A percentile compares a stretch with the other conserved stretches of the same genome.
These are phyloP conservation scores for Globisporangium spinosum DNA, from an alignment of 352 stramenopile genomes.

Conservation along the genomic window DNA sequence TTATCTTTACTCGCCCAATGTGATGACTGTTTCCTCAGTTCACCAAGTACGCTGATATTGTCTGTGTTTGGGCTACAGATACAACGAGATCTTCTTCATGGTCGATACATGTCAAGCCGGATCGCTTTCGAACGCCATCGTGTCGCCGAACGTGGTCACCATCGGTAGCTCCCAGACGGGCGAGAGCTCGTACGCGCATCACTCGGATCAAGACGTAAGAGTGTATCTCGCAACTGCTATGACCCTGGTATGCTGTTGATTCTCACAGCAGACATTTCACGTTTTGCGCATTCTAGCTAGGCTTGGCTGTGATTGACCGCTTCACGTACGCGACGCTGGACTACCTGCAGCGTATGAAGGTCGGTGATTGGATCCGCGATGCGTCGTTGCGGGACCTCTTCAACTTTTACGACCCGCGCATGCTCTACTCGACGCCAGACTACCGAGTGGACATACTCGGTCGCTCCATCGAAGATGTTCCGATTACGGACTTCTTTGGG, in stretches of 20 bases:
- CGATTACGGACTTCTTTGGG: constrained; percentile 88
- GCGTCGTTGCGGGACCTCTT: constrained; percentile 69
- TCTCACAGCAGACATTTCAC: background rate
- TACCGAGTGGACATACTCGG: constrained; percentile 73
- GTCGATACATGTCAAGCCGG: constrained; percentile 97
- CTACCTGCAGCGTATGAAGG: constrained; percentile 84
- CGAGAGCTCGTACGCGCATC: constrained; percentile 95
- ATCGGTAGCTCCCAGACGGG: constrained; percentile 89
- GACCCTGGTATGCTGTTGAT: background rate
- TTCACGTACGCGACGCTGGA: constrained; percentile 89
- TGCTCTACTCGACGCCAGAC: constrained; percentile 79
- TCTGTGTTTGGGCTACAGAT: constrained; percentile 36
- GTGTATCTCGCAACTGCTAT: background rate
- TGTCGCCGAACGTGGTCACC: constrained; percentile 89
- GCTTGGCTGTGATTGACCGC: constrained; percentile 84
- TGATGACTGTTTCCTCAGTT: too few relatives aligned
- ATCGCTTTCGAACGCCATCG: constrained; percentile 86
- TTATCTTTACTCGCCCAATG: background rate
- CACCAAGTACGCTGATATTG: background rate
- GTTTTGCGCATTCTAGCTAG: constrained; percentile 38
- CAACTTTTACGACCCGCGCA: constrained; percentile 78
- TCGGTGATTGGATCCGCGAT: constrained; percentile 65
- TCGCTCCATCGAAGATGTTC: constrained; percentile 62
- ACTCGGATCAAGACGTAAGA: constrained; percentile 71
- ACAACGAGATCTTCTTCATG: constrained; percentile 95